These are phyloP conservation scores for Fusarium sp. DNA, from an alignment of 2,329 filamentous ascomycete species.

Conservation along the genomic window DNA sequence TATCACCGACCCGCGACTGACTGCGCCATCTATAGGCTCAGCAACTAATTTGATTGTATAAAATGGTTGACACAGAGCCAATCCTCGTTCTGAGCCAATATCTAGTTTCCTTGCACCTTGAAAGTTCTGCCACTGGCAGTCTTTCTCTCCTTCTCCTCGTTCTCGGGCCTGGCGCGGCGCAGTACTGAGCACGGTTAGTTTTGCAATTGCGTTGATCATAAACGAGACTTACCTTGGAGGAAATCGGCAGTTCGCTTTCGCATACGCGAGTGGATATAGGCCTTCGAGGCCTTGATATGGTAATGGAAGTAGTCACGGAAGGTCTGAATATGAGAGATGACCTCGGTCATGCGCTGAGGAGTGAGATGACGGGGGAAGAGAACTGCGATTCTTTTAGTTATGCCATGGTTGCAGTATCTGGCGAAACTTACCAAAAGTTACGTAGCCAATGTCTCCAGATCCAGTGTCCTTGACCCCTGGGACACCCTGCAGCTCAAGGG, in stretches of 20 bases:
- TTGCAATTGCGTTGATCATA: not conserved
- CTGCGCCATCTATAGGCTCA: constrained; percentile 14
- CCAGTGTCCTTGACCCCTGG: constrained; percentile 81
- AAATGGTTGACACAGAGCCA: constrained; percentile 12
- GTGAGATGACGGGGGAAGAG: constrained; percentile 96
- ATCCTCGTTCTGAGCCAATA: constrained; percentile 10
- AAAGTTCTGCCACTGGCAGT: constrained; percentile 97
- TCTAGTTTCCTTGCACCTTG: constrained; percentile 61
- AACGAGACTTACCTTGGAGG: constrained; percentile 80
- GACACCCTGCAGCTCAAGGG: constrained; percentile 88
- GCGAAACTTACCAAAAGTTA: constrained; percentile 85
- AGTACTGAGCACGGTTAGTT: constrained; percentile 72
- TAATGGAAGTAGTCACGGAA: constrained; percentile 99
- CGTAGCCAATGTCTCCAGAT: constrained; percentile 92
- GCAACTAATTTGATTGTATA: constrained; percentile 13
- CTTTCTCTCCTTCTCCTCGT: constrained; percentile 97
- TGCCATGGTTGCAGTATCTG: not conserved
- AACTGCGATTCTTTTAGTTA: constrained; percentile 64
- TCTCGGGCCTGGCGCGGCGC: constrained; percentile 92
- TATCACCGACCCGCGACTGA: constrained; percentile 20
- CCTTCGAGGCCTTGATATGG: constrained; percentile 99
- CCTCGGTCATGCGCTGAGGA: constrained; percentile 87
- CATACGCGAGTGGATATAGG: constrained; percentile 99
- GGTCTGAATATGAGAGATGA: constrained; percentile 99
- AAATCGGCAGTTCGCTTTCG: constrained; percentile 97